Conservation (phyloP, 2,329 filamentous ascomycete species). For the Hypoxylon sp. region DNA sequence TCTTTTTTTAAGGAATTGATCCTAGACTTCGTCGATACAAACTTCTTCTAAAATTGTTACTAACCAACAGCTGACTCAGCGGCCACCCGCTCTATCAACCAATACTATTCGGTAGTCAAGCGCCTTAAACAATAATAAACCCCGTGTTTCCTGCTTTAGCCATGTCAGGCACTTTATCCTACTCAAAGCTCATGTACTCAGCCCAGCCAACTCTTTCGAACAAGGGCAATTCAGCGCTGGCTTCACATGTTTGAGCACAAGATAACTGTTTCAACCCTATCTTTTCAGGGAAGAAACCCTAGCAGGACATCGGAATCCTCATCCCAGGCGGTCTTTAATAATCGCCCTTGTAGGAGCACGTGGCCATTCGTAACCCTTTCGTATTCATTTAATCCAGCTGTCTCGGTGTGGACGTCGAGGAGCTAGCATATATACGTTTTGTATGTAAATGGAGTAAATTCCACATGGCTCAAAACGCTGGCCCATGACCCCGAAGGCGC, state of each 20-base stretch:
- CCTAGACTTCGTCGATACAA: not conserved
- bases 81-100: not conserved
- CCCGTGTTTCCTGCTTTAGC: conserved; percentile 8
- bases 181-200: conserved; percentile 14
- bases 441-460: conserved; percentile 18
- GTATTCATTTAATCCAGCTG: conserved; percentile 7
- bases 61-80: not conserved
- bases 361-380: conserved; percentile 1
- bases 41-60: not conserved
- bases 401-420: conserved; percentile 2
- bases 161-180: conserved; percentile 23
- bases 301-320: conserved; percentile 16
- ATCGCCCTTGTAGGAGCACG: conserved; percentile 12
- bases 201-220: conserved; percentile 28
- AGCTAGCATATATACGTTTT: conserved; percentile 10
- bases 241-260: conserved; percentile 10
- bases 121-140: conserved; percentile 21
- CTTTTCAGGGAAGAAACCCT: conserved; percentile 10
- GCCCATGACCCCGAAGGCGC: conserved; percentile 15
- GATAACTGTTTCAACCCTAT: conserved; percentile 15
- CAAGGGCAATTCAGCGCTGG: not conserved
- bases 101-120: not conserved
- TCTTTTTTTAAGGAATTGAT: not conserved
- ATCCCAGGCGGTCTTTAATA: conserved; percentile 14
- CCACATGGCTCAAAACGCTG: too few relatives aligned